Evolutionary conservation across 2,329 filamentous ascomycete species (phyloP), one percentile per base, ranked within the genome.

Genomic region (Stagonosporopsis chrysanthemi): DNA sequence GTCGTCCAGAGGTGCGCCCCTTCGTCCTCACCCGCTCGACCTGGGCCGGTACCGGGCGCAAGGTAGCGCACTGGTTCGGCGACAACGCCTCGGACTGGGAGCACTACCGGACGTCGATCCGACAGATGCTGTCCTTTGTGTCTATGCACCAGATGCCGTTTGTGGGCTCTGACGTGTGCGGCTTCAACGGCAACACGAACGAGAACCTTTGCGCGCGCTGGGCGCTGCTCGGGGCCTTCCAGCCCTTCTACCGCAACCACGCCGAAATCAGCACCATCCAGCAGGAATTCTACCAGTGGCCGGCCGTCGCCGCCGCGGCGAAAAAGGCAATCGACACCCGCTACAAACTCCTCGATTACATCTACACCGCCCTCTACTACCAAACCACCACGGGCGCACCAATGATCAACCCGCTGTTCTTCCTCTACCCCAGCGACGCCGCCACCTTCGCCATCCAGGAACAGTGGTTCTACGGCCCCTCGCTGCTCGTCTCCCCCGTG

Each of bases 261-360:
- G 88, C 89, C 56, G 80, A 81, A 26, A 74, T 82, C 39, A 72
- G 76, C 29, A 73, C 75, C 3, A 79, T 83, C n/a, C 72, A 75
- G 3, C 90, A 92, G 69, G 90, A 92, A 70, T 89, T 90, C 72
- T 94, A 92, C 75, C 83, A 80, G 42, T 92, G 88, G 87, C 77
- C 80, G 0, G 75, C 79, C 1, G 88, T 90, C 5, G 80, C 88
- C 0, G 77, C 82, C 8, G 87, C 88, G 0, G 89, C 89, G 0
- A 83, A 83, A 52, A 88, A 85, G 56, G 88, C 87, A 17, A 91
- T 93, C 65, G 83, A 83, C 28, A 86, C 87, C 44, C 84, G 90
- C n/a, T 93, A 93, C 78, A 82, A 84, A 29, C 80, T 93, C n/a
- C 80, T 93, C 12, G 90, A 92, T 68, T 93, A 93, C 77, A 82